Evolutionary conservation across 768 basidiomycete species (phyloP).

Genomic region (Auriscalpium microsporum): DNA sequence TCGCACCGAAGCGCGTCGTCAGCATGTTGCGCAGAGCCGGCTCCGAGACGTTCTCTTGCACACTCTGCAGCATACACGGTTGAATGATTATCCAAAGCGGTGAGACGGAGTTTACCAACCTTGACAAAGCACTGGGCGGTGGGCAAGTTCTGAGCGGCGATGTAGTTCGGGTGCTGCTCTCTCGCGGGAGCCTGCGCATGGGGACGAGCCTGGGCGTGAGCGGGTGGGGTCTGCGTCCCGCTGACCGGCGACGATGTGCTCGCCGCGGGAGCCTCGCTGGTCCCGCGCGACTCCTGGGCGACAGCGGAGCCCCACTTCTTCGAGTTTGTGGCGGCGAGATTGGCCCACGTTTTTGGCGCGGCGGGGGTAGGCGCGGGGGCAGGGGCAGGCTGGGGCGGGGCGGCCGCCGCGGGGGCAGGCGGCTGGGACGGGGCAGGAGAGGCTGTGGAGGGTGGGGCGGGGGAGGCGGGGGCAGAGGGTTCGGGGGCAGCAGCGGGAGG

Average conservation of each 20-base stretch:
- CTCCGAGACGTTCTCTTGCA: constrained; percentile 56
- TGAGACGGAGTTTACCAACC: constrained; percentile 33
- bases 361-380: constrained; percentile 29
- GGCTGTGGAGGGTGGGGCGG: constrained; percentile 17
- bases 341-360: constrained; percentile 82
- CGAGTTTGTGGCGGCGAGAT: constrained; percentile 73
- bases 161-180: constrained; percentile 37
- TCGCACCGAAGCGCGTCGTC: constrained; percentile 59
- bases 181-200: constrained; percentile 29
- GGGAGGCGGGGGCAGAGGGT: constrained; percentile 22
- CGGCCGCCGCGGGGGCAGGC: constrained; percentile 3
- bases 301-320: constrained; percentile 83
- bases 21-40: constrained; percentile 42
- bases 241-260: constrained; percentile 37
- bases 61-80: constrained; percentile 39
- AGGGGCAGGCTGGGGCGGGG: constrained; percentile 24
- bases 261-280: constrained; percentile 50
- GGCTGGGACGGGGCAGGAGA: constrained; percentile 20
- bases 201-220: constrained; percentile 26
- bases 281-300: constrained; percentile 68
- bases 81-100: not conserved
- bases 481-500: constrained; percentile 21
- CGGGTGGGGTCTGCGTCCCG: constrained; percentile 26
- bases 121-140: constrained; percentile 90
- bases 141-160: constrained; percentile 54